A percentile compares a stretch with the other conserved stretches of the same genome.
phyloP scores from a whole-genome alignment of 2,329 filamentous ascomycete species.

The Microsporum ferrugineum region DNA sequence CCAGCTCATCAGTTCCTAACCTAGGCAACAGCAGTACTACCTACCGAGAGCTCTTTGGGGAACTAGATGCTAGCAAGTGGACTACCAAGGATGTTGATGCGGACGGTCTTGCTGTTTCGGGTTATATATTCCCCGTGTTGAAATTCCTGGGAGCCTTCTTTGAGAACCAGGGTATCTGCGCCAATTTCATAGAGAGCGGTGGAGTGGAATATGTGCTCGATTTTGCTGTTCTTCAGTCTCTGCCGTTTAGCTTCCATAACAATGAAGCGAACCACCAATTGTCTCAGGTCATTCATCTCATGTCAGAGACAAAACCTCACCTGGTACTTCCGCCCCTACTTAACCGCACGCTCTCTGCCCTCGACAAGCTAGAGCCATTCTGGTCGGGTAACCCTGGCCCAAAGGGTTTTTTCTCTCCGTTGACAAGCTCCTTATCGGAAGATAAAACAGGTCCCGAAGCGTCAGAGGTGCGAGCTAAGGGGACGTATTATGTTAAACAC shows the following conservation, averaged over 20 bases:
- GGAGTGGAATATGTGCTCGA: conserved; percentile 78
- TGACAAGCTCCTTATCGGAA: conserved; percentile 36
- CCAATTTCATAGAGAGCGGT: conserved; percentile 62
- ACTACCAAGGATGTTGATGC: conserved; percentile 41
- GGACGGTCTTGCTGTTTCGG: conserved; percentile 45
- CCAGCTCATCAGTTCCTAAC: conserved; percentile 20
- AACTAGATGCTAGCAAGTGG: conserved; percentile 17
- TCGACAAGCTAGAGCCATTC: conserved; percentile 58
- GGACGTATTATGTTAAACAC: conserved; percentile 68
- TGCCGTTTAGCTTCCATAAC: conserved; percentile 62
- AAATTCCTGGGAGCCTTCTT: conserved; percentile 71
- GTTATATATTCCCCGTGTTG: conserved; percentile 64
- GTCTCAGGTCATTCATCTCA: conserved; percentile 59
- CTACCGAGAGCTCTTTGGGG: conserved; percentile 15
- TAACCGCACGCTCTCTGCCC: conserved; percentile 56
- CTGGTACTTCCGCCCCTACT: conserved; percentile 72
- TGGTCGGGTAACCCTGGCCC: conserved; percentile 42
- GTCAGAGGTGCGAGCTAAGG: conserved; percentile 40
- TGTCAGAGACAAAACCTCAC: conserved; percentile 71
- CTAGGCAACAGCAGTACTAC: conserved; percentile 15
- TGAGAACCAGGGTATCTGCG: conserved; percentile 59
- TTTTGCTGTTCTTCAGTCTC: conserved; percentile 67
- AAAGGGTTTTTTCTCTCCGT: conserved; percentile 53
- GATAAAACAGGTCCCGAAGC: conserved; percentile 19
- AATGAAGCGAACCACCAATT: conserved; percentile 58